A percentile compares a stretch with the other conserved stretches of the same genome.
These are phyloP conservation scores for Mycena crocata DNA, from an alignment of 768 basidiomycete genomes.

Conservation along the genomic window DNA sequence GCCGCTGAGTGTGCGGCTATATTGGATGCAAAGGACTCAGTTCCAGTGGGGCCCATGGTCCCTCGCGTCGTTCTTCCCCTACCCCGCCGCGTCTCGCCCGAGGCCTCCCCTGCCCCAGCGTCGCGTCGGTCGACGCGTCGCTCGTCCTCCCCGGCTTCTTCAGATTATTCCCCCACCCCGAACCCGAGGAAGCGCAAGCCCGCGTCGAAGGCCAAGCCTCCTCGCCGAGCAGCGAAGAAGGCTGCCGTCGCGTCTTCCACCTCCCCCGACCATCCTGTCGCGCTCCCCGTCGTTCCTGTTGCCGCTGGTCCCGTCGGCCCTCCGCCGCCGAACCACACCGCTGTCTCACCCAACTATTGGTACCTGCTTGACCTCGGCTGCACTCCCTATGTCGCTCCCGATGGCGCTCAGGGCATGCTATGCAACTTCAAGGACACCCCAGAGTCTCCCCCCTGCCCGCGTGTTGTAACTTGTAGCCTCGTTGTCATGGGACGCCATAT, in stretches of 20 bases:
- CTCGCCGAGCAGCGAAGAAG: background rate
- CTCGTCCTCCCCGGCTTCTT: background rate
- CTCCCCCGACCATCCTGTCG: background rate
- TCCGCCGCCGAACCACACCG: background rate
- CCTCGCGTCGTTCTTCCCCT: constrained; percentile 2
- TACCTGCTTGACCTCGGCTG: constrained; percentile 12
- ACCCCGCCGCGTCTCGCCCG: background rate
- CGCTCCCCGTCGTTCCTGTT: background rate
- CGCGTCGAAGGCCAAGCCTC: background rate
- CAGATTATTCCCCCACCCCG: background rate
- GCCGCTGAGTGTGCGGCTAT: too few species aligned
- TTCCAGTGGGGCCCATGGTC: too few species aligned
- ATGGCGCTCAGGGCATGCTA: background rate
- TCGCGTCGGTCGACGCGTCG: background rate
- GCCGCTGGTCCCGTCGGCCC: background rate
- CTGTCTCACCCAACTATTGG: background rate
- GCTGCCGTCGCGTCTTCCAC: background rate
- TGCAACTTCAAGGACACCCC: constrained; percentile 10
- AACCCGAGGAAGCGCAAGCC: constrained; percentile 11
- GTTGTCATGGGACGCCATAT: constrained; percentile 19
- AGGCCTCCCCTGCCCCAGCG: background rate
- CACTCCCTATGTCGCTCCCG: too few species aligned
- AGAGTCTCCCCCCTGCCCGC: too few species aligned
- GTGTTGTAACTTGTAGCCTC: background rate
- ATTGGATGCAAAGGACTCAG: too few species aligned